Base-by-base conservation (phyloP, 768 basidiomycete genomes). In the Trametes cinnabarina region DNA sequence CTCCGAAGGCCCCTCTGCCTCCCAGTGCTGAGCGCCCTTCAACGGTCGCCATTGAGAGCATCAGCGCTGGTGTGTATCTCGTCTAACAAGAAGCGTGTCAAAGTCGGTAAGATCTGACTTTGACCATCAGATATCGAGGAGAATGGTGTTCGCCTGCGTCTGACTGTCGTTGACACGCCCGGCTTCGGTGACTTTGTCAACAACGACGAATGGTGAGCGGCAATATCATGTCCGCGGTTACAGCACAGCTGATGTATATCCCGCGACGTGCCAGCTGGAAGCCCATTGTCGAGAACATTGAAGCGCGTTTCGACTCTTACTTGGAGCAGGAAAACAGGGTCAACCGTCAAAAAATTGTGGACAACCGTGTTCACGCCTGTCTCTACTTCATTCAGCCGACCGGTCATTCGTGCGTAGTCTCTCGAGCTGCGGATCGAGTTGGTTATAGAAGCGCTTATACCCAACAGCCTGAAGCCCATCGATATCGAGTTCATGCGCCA, bases 161-260 rank as follows among this genome's bases (percentile, higher is more conserved):
- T 99, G 55, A 98, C 94, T n/a, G 96, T 99, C 61, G 97, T 99
- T 62, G 97, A 99, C 72, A 99, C 95, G 26, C 97, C 97, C 55
- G 97, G 97, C 32, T 99, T 98, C 69, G 97, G 97, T 60, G 97
- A 99, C 73, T 98, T 97, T 73, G 95, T 98, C 70, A 98, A 99
- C 81, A 99, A 99, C 73, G 93, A 97, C 66, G 94, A 97, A 69
- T 94, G 94, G 94, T 93, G 62, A 63, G 76, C 50, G 39, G 11
- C 32, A 35, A 14, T 30, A 23, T 43, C 47, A 41, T 32, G 17
- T 20, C 49, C 47, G 55, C 65, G 52, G 62, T 65, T 41, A 61
- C 62, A 64, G 30, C 63, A 67, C 63, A 51, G 35, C 56, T 28
- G 7, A 48, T 15, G 49, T 59, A 20, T 47, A 26, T 44, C 61